These are phyloP conservation scores for Phanerodontia chrysosporium DNA, from an alignment of 768 basidiomycete species.

Conservation along the genomic window DNA sequence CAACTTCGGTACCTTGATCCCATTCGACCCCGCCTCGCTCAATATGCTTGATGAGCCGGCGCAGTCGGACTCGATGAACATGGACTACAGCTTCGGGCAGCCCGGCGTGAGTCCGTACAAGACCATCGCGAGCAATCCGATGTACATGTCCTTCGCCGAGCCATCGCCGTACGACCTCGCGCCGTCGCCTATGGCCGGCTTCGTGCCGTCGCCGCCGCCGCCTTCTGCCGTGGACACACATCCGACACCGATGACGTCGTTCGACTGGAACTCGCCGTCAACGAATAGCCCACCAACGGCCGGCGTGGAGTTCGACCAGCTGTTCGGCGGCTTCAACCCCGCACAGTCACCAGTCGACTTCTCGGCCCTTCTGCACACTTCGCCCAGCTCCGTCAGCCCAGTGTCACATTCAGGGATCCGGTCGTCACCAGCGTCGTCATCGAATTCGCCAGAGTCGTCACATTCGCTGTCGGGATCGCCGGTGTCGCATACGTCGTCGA, in stretches of 20 bases:
- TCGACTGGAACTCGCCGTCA: conserved; percentile 15
- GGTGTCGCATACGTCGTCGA: conserved; percentile 37
- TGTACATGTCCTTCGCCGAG: conserved; percentile 77
- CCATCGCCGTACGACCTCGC: conserved; percentile 25
- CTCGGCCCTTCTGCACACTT: conserved; percentile 29
- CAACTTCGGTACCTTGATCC: conserved; percentile 64
- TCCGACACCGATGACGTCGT: conserved; percentile 9
- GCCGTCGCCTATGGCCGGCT: conserved; percentile 14
- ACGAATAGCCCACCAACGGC: conserved; percentile 10
- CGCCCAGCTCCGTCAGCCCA: conserved; percentile 44
- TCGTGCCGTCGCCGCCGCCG: conserved; percentile 8
- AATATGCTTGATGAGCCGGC: conserved; percentile 61
- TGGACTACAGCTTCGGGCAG: conserved; percentile 52
- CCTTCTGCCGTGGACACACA: conserved; percentile 14
- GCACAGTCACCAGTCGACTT: conserved; percentile 31
- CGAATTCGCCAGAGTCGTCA: conserved; percentile 18
- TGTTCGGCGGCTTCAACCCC: conserved; percentile 38
- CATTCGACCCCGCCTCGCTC: conserved; percentile 68
- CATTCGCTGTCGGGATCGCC: conserved; percentile 33
- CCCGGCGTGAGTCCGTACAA: conserved; percentile 54
- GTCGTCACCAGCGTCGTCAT: conserved; percentile 14
- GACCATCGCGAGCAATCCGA: conserved; percentile 78
- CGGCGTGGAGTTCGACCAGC: conserved; percentile 39
- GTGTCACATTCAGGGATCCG: conserved; percentile 42
- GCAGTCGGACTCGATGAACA: conserved; percentile 54